phyloP scores from a whole-genome alignment of 306 rosid genomes.

The Cucurbita ficifolia region DNA sequence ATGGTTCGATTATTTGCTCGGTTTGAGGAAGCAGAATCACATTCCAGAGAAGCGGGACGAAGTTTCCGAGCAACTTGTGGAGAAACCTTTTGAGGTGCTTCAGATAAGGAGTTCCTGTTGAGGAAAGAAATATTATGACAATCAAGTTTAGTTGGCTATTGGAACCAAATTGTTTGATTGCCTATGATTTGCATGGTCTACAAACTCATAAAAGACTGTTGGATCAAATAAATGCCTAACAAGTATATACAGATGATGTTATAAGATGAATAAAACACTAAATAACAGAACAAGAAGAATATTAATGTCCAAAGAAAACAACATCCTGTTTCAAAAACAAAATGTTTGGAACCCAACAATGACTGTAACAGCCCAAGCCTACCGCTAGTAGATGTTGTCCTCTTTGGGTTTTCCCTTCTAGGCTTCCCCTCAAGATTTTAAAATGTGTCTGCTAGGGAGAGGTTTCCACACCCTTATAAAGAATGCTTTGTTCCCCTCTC shows the following conservation, averaged over 20 bases:
- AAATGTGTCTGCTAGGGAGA: too few relatives aligned
- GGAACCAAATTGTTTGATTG: not conserved
- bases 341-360: too few relatives aligned
- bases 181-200: not conserved
- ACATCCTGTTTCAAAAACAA: too few relatives aligned
- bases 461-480: too few relatives aligned
- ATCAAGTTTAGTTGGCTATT: not conserved
- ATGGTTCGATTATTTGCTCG: conserved; percentile 31
- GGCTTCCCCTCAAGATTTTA: too few relatives aligned
- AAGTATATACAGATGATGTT: not conserved
- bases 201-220: not conserved
- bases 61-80: conserved; percentile 60
- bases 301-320: not conserved
- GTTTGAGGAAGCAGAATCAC: conserved; percentile 31
- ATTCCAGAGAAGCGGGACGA: conserved; percentile 41
- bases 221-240: not conserved
- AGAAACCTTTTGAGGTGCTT: conserved; percentile 60
- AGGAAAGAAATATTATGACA: not conserved
- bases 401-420: too few relatives aligned
- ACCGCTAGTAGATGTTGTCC: too few relatives aligned
- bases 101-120: conserved; percentile 57
- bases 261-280: not conserved
- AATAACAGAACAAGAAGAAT: not conserved
- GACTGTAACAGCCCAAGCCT: too few relatives aligned
- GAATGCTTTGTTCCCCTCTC: too few relatives aligned